Evolutionary conservation across 2,329 filamentous ascomycete species (phyloP).

Genomic region (Geosmithia flava): DNA sequence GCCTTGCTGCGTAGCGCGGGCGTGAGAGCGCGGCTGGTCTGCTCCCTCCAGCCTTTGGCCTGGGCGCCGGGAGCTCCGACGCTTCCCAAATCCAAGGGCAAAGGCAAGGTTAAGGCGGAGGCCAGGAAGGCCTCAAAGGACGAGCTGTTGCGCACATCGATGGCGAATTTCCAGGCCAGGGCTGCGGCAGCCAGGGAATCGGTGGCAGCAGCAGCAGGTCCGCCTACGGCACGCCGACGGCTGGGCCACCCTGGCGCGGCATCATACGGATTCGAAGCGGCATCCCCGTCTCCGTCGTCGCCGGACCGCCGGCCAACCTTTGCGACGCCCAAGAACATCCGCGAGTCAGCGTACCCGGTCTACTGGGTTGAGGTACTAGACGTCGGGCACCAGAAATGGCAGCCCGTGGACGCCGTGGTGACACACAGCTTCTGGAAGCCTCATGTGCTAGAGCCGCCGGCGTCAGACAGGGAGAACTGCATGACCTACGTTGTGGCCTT

Average conservation of each 20-base stretch:
- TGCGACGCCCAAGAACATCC: constrained; percentile 30
- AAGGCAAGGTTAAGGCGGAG: constrained; percentile 9
- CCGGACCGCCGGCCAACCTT: constrained; percentile 8
- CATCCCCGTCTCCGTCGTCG: constrained; percentile 13
- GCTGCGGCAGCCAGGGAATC: constrained; percentile 12
- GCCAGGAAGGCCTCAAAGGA: constrained; percentile 15
- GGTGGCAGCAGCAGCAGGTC: neutral
- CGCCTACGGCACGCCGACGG: constrained; percentile 29
- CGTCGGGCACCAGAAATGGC: constrained; percentile 78
- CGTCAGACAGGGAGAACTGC: constrained; percentile 61
- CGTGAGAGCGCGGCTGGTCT: constrained; percentile 72
- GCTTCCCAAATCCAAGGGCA: constrained; percentile 25
- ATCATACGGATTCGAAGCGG: constrained; percentile 29
- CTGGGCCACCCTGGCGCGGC: constrained; percentile 42
- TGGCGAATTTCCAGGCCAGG: constrained; percentile 25
- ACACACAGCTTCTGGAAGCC: constrained; percentile 66
- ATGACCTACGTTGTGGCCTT: constrained; percentile 81
- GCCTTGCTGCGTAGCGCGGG: constrained; percentile 74
- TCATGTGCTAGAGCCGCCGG: constrained; percentile 68
- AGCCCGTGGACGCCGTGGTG: constrained; percentile 74
- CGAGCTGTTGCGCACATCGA: constrained; percentile 22
- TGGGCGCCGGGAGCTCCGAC: constrained; percentile 45
- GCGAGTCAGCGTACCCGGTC: constrained; percentile 66
- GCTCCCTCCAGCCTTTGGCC: constrained; percentile 74
- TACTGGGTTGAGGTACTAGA: constrained; percentile 96